Percentiles rank a stretch among this genome's conserved stretches.
Evolutionary conservation across 1,284 basidiomycete species (phyloP).

Genomic region (Ceratobasidium sp.): DNA sequence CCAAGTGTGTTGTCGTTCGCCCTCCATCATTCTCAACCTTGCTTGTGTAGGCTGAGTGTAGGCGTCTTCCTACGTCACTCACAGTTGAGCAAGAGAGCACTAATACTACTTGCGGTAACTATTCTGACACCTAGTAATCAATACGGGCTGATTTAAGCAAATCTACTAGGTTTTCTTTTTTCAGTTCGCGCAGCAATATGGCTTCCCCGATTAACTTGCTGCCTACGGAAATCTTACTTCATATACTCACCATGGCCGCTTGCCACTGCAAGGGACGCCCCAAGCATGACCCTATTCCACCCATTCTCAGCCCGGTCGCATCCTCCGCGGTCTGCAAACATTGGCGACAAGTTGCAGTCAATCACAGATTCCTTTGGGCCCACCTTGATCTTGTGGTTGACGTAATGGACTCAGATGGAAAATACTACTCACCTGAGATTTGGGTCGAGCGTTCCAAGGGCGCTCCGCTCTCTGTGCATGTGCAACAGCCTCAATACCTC

Average conservation of each 20-base stretch:
- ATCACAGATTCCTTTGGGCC: not conserved
- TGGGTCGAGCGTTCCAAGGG: not conserved
- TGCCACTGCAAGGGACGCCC: not conserved
- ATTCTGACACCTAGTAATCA: too few species aligned
- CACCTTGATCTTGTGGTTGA: not conserved
- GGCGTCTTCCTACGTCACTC: too few species aligned
- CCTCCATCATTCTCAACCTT: too few species aligned
- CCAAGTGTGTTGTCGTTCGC: too few species aligned
- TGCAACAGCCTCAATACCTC: not conserved
- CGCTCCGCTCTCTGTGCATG: not conserved
- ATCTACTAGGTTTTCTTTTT: too few species aligned
- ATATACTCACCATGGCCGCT: not conserved
- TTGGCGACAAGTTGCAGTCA: conserved; percentile 1
- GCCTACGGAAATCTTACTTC: not conserved
- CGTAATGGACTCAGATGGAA: too few species aligned
- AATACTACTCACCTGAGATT: not conserved
- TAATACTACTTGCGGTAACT: too few species aligned
- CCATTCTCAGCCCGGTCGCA: not conserved
- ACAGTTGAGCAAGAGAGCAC: too few species aligned
- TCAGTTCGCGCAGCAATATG: too few species aligned
- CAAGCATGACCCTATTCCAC: not conserved
- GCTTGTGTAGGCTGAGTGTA: too few species aligned
- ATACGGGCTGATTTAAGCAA: too few species aligned
- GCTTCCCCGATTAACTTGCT: not conserved
- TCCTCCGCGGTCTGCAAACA: not conserved